Evolutionary conservation across 2,329 filamentous ascomycete species (phyloP), one percentile per base, ranked within the genome.

Genomic region (Arthrobotrys sinensis): DNA sequence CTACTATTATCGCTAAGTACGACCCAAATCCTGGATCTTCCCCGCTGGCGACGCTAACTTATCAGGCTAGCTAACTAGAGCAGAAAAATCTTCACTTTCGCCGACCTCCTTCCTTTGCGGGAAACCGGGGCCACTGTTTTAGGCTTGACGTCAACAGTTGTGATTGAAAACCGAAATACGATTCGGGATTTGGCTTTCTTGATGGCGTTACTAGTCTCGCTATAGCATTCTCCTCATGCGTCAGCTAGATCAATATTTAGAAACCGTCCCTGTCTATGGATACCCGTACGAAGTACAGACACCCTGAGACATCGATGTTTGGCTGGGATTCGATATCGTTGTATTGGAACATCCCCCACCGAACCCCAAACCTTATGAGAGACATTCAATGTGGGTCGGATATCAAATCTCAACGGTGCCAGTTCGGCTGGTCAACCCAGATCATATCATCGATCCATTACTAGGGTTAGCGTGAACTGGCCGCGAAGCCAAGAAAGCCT

Each of bases 61-160:
- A 36, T 6, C 3, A 11, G 5, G 4, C 34, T 55, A 36, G 43
- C 50, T 63, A 66, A 45, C 38, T 46, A 21, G 63, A 53, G 40
- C 63, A 64, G 55, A 40, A 76, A 76, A 69, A 28, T 52, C 34
- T 66, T 70, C 67, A 65, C n/a, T 57, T 77, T 77, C 73, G 73
- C 73, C 73, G 73, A 77, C 66, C 73, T 70, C 64, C 73, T 77
- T 70, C 73, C 73, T 40, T 70, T 43, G 50, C 19, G 32, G 73
- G 73, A 66, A 66, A 67, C 32, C 32, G 34, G 52, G 60, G 28
- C 12, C 38, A 45, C 65, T 66, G 57, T 52, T 70, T 55, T 50
- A 21, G 38, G 66, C 45, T 77, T 62, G 69, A 66, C 43, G 55
- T 57, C 21, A 11, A 32, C 21, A 65, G 66, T 71, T 68, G 46